These are phyloP conservation scores for Peronospora farinosa DNA, from an alignment of 352 stramenopile species.

Conservation along the genomic window DNA sequence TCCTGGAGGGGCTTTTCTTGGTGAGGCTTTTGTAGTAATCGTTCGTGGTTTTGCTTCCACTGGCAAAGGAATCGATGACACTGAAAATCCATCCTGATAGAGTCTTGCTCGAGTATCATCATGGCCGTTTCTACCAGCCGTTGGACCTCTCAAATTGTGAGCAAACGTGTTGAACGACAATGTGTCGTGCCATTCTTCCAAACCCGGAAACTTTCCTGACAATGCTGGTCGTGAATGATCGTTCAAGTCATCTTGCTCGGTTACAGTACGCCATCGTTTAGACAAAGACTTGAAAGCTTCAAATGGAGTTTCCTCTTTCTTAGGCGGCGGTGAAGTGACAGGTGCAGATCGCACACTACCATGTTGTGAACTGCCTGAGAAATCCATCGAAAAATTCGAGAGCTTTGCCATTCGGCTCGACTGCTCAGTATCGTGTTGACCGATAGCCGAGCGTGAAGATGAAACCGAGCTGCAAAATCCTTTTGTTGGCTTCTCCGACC, in stretches of 20 bases:
- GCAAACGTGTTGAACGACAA: conserved; percentile 15
- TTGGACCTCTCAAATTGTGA: neutral
- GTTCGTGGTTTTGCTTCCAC: neutral
- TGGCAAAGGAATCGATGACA: conserved; percentile 3
- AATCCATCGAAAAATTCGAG: conserved; percentile 6
- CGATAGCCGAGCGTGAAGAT: conserved; percentile 9
- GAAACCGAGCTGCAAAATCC: neutral
- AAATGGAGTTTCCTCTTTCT: conserved; percentile 19
- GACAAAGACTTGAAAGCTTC: conserved; percentile 28
- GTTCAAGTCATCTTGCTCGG: conserved; percentile 13
- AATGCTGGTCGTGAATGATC: conserved; percentile 8
- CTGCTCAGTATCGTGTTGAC: conserved; percentile 4
- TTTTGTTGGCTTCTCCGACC: conserved; percentile 8
- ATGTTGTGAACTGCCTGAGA: conserved; percentile 1
- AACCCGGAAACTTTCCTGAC: conserved; percentile 3
- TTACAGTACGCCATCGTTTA: conserved; percentile 20
- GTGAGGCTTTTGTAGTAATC: conserved; percentile 26
- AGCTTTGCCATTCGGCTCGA: conserved; percentile 2
- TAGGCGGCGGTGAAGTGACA: neutral
- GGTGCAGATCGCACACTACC: neutral
- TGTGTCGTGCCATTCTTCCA: conserved; percentile 15
- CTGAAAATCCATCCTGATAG: conserved; percentile 14
- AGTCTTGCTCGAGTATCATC: conserved; percentile 4
- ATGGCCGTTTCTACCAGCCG: conserved; percentile 4
- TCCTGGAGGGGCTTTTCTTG: conserved; percentile 22